A percentile compares a stretch with the other conserved stretches of the same genome.
Conservation (phyloP, 768 basidiomycete genomes). For the Boletus rubescentipes region DNA sequence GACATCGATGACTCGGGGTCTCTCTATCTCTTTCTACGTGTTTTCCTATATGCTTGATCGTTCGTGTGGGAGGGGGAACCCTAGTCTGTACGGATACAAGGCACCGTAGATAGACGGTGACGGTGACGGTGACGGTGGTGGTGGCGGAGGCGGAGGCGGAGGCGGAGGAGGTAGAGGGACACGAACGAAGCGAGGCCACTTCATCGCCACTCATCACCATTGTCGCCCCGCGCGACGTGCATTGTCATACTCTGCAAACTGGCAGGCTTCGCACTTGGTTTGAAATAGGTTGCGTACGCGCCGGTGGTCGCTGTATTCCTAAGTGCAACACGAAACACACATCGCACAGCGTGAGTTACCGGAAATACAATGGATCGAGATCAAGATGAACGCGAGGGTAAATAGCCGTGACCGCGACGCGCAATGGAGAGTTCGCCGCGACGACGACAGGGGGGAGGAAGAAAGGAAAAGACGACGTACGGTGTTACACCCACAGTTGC, state of each 20-base stretch:
- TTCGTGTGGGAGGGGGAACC: not conserved
- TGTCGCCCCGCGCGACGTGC: conserved; percentile 28
- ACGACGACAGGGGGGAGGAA: not conserved
- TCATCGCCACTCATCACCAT: conserved; percentile 15
- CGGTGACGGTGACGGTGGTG: not conserved
- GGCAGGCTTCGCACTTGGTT: conserved; percentile 59
- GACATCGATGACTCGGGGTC: not conserved
- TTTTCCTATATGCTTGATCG: not conserved
- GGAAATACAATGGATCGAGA: too few species aligned
- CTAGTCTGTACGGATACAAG: not conserved
- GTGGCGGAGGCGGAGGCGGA: conserved; percentile 5
- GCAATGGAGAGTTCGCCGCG: too few species aligned
- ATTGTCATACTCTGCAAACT: conserved; percentile 33
- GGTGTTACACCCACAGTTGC: conserved; percentile 56
- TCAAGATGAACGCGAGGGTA: not conserved
- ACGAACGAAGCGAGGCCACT: not conserved
- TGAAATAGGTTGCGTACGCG: conserved; percentile 67
- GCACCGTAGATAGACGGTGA: not conserved
- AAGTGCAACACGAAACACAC: not conserved
- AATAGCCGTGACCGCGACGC: not conserved
- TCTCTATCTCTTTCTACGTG: not conserved
- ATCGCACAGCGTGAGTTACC: conserved; percentile 1
- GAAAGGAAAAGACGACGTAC: conserved; percentile 14
- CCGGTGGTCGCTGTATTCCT: conserved; percentile 48
- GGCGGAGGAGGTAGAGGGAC: not conserved